Evolutionary conservation across 2,329 filamentous ascomycete species (phyloP).

Genomic region (Aspergillus ochraceus): DNA sequence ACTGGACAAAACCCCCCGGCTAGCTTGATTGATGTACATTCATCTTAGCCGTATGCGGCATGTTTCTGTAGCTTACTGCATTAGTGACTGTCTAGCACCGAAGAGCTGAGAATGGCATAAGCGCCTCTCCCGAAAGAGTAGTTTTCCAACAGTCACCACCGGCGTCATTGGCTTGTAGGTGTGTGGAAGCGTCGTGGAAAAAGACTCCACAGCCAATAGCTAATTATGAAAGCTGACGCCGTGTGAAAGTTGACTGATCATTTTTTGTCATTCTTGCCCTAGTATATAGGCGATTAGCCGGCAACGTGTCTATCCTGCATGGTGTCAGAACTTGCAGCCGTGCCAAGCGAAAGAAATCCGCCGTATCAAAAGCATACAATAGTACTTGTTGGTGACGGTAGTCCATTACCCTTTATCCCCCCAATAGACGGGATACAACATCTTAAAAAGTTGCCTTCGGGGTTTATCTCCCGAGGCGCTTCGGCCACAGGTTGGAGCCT

Average conservation of each 20-base stretch:
- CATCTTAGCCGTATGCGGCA: background rate
- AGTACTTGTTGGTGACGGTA: background rate
- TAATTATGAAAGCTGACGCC: background rate
- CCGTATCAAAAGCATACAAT: background rate
- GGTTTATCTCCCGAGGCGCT: background rate
- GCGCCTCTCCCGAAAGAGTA: constrained; percentile 5
- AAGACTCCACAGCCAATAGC: background rate
- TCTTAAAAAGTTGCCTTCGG: background rate
- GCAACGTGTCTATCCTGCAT: constrained; percentile 4
- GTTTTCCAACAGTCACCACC: constrained; percentile 1
- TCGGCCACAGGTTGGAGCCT: background rate
- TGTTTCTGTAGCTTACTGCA: background rate
- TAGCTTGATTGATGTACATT: background rate
- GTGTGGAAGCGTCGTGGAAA: constrained; percentile 2
- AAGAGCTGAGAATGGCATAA: constrained; percentile 1
- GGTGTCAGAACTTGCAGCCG: background rate
- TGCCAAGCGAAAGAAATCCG: background rate
- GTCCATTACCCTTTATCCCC: background rate
- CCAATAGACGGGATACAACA: background rate
- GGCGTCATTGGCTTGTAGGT: background rate
- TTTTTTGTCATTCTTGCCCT: background rate
- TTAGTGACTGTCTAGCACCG: background rate
- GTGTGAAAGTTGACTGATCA: background rate
- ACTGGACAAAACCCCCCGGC: background rate
- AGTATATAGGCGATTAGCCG: background rate